Evolutionary conservation across 305 asterid genomes (phyloP).

Genomic region (Fraxinus dipetala): DNA sequence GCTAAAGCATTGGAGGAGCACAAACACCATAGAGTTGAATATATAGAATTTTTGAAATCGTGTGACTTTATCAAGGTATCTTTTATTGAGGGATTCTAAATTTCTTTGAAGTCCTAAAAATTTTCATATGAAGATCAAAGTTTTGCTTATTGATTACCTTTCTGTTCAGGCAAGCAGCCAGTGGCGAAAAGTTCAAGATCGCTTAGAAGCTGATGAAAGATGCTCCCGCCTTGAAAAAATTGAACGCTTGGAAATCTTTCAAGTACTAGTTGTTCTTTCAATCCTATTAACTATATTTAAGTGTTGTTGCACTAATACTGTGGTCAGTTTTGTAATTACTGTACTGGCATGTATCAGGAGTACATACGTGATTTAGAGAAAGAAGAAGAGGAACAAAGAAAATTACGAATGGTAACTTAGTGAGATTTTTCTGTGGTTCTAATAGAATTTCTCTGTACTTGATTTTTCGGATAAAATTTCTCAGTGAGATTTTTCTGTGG

Average conservation of each 20-base stretch:
- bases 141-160: conserved; percentile 14
- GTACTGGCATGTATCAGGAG: conserved; percentile 59
- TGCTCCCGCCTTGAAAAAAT: conserved; percentile 88
- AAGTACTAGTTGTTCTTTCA: conserved; percentile 39
- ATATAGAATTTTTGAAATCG: conserved; percentile 74
- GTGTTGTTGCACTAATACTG: conserved; percentile 9
- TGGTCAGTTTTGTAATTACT: conserved; percentile 23
- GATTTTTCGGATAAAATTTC: too few species aligned
- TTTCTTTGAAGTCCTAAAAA: conserved; percentile 23
- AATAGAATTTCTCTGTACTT: not conserved
- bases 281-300: conserved; percentile 8
- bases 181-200: conserved; percentile 95
- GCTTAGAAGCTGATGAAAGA: conserved; percentile 88
- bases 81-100: conserved; percentile 12
- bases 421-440: conserved; percentile 16
- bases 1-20: conserved; percentile 84
- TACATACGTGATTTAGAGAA: conserved; percentile 75
- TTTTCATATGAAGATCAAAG: not conserved
- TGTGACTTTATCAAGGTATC: conserved; percentile 84
- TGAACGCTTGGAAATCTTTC: conserved; percentile 88
- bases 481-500: conserved; percentile 2
- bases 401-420: conserved; percentile 59
- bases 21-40: conserved; percentile 61
- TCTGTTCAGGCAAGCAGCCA: conserved; percentile 80
- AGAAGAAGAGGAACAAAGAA: conserved; percentile 93